Evolutionary conservation across 2,329 filamentous ascomycete genomes (phyloP), one percentile per base, ranked within the genome.

Genomic region (Nigrospora oryzae): DNA sequence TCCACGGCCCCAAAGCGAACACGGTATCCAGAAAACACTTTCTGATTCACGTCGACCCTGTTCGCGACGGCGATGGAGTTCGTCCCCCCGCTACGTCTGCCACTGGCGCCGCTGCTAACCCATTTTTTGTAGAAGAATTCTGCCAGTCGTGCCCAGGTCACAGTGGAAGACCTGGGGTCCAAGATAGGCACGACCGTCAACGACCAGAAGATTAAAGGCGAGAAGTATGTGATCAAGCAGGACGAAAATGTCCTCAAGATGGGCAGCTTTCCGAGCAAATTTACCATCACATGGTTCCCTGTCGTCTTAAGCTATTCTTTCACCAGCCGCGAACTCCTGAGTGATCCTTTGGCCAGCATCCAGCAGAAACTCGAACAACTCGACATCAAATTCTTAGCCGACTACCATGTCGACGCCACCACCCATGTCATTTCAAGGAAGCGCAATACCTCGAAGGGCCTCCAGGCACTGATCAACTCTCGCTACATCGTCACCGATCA

Each of bases 401-500:
- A 89, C 4, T 96, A 89, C 62, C 68, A 86, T 19, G 67, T 75
- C 23, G 74, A 69, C 14, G 68, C 76, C 28, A 96, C 91, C 0
- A 95, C 91, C 0, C 90, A 97, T 63, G 85, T 95, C 11, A 81
- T 97, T 32, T 83, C 88, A 8, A 86, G 82, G 61, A 96, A 95
- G 65, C 78, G 93, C 40, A 98, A 97, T 61, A 91, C 89, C 0
- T 78, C 90, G 0, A 89, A 89, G 52, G 88, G 87, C 0, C 71
- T 98, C 3, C 89, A 94, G 58, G 91, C 88, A 2, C 71, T 98
- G 11, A 83, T 96, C 34, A 86, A 89, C 55, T 89, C 79, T 13
- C 84, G 77, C 62, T 79, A 82, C 53, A 83, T 97, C 36, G 89
- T 97, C 11, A 79, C 79, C 4, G 73, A 78, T 45, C 73, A 76